Conservation (phyloP, 106 monocot species). For the Dendrobium catenatum region DNA sequence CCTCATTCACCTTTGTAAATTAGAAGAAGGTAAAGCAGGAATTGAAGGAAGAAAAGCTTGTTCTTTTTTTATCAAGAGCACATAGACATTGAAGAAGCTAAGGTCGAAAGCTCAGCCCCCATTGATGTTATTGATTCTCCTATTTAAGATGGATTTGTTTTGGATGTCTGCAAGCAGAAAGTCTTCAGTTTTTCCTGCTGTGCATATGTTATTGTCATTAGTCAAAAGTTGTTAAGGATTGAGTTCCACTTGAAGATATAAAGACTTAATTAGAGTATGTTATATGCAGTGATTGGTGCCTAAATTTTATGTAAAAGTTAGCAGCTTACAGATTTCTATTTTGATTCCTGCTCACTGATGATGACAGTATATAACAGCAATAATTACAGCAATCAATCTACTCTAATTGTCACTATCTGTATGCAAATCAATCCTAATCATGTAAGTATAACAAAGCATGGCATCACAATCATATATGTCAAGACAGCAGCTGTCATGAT, state of each 20-base stretch:
- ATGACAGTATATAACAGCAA: no score
- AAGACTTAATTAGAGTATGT: no score
- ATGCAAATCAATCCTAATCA: no score
- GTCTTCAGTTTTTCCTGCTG: neutral
- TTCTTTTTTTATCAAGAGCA: neutral
- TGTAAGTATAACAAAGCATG: no score
- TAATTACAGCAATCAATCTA: no score
- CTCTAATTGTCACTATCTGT: no score
- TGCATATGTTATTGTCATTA: neutral
- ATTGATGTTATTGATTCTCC: neutral
- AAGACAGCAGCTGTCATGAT: no score
- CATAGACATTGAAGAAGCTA: neutral
- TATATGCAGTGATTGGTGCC: no score
- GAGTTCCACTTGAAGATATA: neutral
- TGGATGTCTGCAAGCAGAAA: neutral
- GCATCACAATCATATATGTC: no score
- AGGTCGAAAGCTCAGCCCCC: neutral
- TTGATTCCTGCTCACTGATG: no score
- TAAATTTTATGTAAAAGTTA: no score
- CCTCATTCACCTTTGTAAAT: neutral
- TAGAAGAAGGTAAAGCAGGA: slow-evolving; percentile 1
- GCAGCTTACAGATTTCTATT: no score
- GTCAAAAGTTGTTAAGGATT: neutral
- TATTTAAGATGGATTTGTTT: slow-evolving; percentile 6
- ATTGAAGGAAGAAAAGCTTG: neutral